Evolutionary conservation across 371 early-diverging fungal species (phyloP), one percentile per base, ranked within the genome.

Genomic region (Lichtheimia ornata): DNA sequence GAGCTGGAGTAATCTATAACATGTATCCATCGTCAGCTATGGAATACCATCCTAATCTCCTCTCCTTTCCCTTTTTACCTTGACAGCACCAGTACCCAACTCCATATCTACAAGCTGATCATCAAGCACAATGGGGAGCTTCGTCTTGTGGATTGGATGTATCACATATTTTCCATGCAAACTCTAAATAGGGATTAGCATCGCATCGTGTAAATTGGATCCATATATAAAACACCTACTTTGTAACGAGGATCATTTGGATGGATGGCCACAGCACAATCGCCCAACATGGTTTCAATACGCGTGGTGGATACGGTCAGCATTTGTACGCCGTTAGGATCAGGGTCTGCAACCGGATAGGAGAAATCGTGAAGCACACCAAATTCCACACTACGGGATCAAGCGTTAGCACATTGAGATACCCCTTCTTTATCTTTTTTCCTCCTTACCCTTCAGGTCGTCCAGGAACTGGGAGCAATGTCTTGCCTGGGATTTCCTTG

Each of bases 231-330:
- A n/a, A 1, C 2, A 5, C 14, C 42, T 66, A 76, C 76, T 80
- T 75, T 85, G 73, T 97, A 98, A 63, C 99, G 83, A 20, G 64
- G 59, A 74, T 99, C 99, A 0, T 86, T 72, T 7, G 98, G 98
- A 73, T 98, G 92, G 44, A 97, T 89, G 50, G 98, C 98, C 25
- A 99, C 83, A 4, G 99, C 99, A 41, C 91, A 93, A 79, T 99
- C 99, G 52, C 99, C 99, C 13, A 99, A 84, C 91, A 99, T 98
- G 4, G 99, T 99, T 68, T 99, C 99, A 45, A 98, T 91, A 66
- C 99, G 92, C 3, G 99, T 99, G 13, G 99, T 99, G 7, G 94
- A 94, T 13, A 99, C 96, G 27, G 89, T 85, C 40, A 99, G 73
- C 43, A 88, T 81, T 58, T 71, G 63, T 4, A 82, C 76, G 3